Evolutionary conservation across 768 basidiomycete genomes (phyloP), one percentile per base, ranked within the genome.

Genomic region (Flagelloscypha sp.): DNA sequence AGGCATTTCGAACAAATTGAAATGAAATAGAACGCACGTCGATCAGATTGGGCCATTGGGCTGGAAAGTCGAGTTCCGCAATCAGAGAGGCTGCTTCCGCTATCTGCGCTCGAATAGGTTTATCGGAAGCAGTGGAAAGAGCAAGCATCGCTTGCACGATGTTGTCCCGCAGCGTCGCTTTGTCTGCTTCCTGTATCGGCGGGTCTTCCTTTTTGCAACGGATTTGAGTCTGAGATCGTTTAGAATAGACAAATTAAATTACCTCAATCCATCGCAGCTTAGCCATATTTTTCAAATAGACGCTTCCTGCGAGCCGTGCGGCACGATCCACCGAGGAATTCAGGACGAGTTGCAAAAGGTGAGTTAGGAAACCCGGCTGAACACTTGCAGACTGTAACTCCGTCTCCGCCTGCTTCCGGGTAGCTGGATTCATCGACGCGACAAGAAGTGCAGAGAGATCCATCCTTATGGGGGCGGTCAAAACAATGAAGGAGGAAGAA

Each of bases 1-100:
- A 33, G 35, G 31, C 6, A 31, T 27, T 24, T 5, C 30, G 17
- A 24, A 16, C 7, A 37, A 17, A 40, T 12, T 30, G 20, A 17
- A 27, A 23, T 35, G 43, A 31, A 33, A 33, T 30, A 36, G 34
- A 23, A 71, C 89, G 54, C 56, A 95, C 93, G 63, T 90, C 84
- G 48, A 95, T 79, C 41, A 98, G 72, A 60, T 84, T 77, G 12
- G 74, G 69, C 95, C 95, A 99, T 46, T 74, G 74, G 11, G 65
- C 57, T 7, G 95, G 95, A 54, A 98, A 99, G 62, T 99, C 95
- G 17, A 80, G 68, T 45, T 82, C 77, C 10, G 95, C 93, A 52
- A 98, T 84, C 47, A 93, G 72, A 6, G 92, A 81, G 21, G 98
- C 83, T 7, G 90, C 76, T 60, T 99, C 93, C 11, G 90, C 93